Evolutionary conservation across 2,329 filamentous ascomycete species (phyloP), one percentile per base, ranked within the genome.

Genomic region (Waltergamsia citrina): DNA sequence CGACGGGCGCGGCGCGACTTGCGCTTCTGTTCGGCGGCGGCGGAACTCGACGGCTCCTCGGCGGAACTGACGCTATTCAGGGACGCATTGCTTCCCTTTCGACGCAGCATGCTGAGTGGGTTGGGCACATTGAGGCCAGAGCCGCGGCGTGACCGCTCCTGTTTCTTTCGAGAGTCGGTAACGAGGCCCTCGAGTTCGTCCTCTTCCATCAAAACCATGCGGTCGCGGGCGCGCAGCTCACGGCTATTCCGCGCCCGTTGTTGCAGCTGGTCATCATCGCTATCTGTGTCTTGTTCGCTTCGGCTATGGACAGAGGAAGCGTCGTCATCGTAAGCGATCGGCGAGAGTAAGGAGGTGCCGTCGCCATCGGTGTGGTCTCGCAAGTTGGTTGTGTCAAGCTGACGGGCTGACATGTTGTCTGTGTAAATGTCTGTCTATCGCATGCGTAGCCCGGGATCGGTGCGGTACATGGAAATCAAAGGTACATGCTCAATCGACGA

Each of bases 241-340:
- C 71, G 63, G 49, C 78, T 84, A 42, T 77, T 83, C 31, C 81
- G 71, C 22, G 77, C 77, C 7, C 71, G 71, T 38, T 69, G 63
- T 41, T 82, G 61, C 34, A 84, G 65, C 47, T 83, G 67, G 52
- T 86, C 80, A 53, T 86, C 81, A 44, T 85, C 81, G 57, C 77
- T 83, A 51, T 86, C 81, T 37, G 76, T 81, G 50, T 85, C 81
- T 52, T 85, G 80, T 48, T 83, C 80, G 60, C 71, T 78, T 41
- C 72, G 71, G 46, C 69, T 77, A 8, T 14, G 15, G 47, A 78
- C 71, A 6, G 79, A 83, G 10, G 72, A 62, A 34, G 76, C 78
- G 54, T 85, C 81, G 46, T 78, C 77, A 44, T 84, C 79, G 61
- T 81, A 81, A 31, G 64, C 68, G 40, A 63, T 56, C 26, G 78